Percentiles rank a stretch among this genome's conserved stretches.
Conservation (phyloP, 768 basidiomycete species). For the Leucosporidium creatinivorum region DNA sequence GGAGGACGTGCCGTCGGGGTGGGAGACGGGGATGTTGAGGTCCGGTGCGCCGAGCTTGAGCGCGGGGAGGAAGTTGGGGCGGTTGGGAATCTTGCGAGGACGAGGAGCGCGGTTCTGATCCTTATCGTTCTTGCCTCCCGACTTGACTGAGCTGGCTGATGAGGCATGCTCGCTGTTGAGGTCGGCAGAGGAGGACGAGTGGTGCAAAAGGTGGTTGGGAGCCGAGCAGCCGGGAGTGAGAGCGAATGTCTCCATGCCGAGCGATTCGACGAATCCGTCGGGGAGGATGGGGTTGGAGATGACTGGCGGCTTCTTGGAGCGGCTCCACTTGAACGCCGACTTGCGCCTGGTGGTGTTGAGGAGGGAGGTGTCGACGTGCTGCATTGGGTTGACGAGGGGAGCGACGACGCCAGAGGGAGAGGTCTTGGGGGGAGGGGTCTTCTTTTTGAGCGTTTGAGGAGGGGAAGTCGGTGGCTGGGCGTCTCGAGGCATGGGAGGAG, state of each 20-base stretch:
- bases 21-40: too few relatives aligned
- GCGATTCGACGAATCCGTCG: conserved; percentile 28
- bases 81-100: too few relatives aligned
- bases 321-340: conserved; percentile 4
- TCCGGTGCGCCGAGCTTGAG: too few relatives aligned
- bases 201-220: not conserved
- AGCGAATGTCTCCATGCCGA: conserved; percentile 31
- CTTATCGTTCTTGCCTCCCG: too few relatives aligned
- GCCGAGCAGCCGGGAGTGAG: conserved; percentile 19
- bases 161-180: too few relatives aligned
- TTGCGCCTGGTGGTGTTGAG: conserved; percentile 1
- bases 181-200: too few relatives aligned
- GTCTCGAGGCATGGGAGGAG: not conserved
- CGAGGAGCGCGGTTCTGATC: too few relatives aligned
- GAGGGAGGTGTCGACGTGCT: not conserved
- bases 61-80: too few relatives aligned
- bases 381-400: not conserved
- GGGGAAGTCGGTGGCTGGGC: not conserved
- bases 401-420: not conserved
- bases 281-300: conserved; percentile 32
- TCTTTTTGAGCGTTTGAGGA: conserved; percentile 11
- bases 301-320: conserved; percentile 8
- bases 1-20: too few relatives aligned
- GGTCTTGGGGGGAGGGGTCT: not conserved
- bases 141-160: too few relatives aligned